Percentiles rank a stretch among this genome's conserved stretches.
Conservation (phyloP, 352 stramenopile species). For the Phytopythium ostracodes region DNA sequence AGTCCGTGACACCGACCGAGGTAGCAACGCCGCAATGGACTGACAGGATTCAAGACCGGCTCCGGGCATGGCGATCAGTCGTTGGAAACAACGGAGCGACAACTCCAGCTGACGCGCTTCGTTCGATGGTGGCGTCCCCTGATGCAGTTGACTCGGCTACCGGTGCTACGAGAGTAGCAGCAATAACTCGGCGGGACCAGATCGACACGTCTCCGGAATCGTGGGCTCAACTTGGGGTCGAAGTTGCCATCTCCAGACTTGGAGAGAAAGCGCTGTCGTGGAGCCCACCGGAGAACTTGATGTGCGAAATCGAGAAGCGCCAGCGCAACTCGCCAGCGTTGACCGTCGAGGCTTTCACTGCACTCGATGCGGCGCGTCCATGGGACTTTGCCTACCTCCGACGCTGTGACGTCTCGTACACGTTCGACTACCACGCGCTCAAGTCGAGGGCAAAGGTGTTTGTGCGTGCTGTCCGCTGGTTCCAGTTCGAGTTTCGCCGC, state of each 20-base stretch:
- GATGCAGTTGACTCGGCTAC: no score
- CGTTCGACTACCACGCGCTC: background rate
- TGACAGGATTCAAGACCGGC: background rate
- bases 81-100: background rate
- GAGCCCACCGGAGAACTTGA: background rate
- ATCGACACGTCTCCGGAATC: background rate
- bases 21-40: background rate
- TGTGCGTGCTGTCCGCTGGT: background rate
- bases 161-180: background rate
- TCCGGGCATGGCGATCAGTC: background rate
- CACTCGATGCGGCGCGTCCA: background rate
- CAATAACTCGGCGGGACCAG: background rate
- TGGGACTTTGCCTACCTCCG: constrained; percentile 1
- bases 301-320: background rate
- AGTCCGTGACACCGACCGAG: background rate
- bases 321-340: background rate
- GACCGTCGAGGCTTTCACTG: background rate
- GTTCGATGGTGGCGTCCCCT: background rate
- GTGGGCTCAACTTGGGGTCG: background rate
- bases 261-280: constrained; percentile 1
- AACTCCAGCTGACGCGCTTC: background rate
- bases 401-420: background rate
- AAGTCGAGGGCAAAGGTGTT: background rate
- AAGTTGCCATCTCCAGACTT: background rate
- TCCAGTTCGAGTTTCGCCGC: constrained; percentile 4